A percentile compares a stretch with the other conserved stretches of the same genome.
phyloP scores from a whole-genome alignment of 176 grass and related monocot genomes.

The Aechmea fasciata region DNA sequence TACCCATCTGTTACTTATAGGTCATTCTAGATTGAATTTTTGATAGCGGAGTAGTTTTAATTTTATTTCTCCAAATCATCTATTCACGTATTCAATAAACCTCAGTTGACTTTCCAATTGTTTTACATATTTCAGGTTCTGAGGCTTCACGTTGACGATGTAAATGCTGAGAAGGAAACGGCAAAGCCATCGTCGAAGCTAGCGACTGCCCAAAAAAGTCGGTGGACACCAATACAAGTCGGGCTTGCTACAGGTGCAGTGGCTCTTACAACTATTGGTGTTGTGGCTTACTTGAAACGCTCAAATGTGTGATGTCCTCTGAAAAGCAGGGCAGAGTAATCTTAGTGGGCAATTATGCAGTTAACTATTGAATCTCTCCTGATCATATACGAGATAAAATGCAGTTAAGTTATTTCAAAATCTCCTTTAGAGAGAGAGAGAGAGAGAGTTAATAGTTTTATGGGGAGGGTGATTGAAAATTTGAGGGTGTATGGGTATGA shows the following conservation, averaged over 20 bases:
- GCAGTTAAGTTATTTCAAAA: too few relatives aligned
- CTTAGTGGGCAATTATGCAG: background rate
- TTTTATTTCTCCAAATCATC: too few relatives aligned
- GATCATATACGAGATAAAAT: too few relatives aligned
- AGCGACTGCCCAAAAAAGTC: slow-evolving; percentile 19
- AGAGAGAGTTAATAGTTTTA: too few relatives aligned
- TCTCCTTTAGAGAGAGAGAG: too few relatives aligned
- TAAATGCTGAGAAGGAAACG: slow-evolving; percentile 19
- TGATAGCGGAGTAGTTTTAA: background rate
- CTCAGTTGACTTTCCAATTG: background rate
- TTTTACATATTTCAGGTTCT: slow-evolving; percentile 41
- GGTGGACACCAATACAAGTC: slow-evolving; percentile 23
- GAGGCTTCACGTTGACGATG: slow-evolving; percentile 65
- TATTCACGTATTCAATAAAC: too few relatives aligned
- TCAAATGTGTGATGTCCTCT: slow-evolving; percentile 51
- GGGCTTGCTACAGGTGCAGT: slow-evolving; percentile 46
- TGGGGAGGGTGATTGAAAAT: too few relatives aligned
- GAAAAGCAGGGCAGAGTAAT: slow-evolving; percentile 16
- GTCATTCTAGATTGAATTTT: background rate
- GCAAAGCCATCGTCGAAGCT: slow-evolving; percentile 28
- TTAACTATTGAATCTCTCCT: too few relatives aligned
- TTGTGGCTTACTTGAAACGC: slow-evolving; percentile 72
- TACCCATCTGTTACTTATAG: too few relatives aligned
- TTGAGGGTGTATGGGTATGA: too few relatives aligned
- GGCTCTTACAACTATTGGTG: slow-evolving; percentile 47